A percentile compares a stretch with the other conserved stretches of the same genome.
Conservation (phyloP, 208 protist species). For the Trypanosoma theileri region DNA sequence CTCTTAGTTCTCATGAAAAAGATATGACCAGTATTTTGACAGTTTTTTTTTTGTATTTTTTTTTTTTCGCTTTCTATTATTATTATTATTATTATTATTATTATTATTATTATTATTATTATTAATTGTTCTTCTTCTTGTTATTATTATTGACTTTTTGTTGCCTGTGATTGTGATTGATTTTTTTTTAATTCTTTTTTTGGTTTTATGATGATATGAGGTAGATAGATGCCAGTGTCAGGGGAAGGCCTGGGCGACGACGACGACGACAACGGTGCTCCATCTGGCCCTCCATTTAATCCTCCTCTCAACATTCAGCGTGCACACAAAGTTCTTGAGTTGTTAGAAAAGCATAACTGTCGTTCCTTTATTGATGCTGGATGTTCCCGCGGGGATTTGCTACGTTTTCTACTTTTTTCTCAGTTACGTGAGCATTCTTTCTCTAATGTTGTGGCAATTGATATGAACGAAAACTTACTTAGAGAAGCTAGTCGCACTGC, state of each 20-base stretch:
- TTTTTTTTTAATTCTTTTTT: not conserved
- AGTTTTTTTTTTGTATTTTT: too few relatives aligned
- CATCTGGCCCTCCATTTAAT: constrained; percentile 25
- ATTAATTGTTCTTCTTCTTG: too few relatives aligned
- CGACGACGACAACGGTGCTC: not conserved
- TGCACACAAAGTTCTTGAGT: constrained; percentile 26
- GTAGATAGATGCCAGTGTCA: not conserved
- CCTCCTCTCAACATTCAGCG: constrained; percentile 54
- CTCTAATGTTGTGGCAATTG: constrained; percentile 37
- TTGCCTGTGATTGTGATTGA: not conserved
- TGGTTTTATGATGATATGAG: not conserved
- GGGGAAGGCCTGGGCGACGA: not conserved
- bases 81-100: too few relatives aligned
- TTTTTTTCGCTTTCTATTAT: too few relatives aligned
- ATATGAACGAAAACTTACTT: constrained; percentile 30
- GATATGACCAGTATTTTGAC: too few relatives aligned
- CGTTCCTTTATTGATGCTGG: constrained; percentile 49
- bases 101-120: too few relatives aligned
- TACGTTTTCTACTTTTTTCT: constrained; percentile 32
- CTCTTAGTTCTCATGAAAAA: too few relatives aligned
- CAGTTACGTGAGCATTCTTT: constrained; percentile 32
- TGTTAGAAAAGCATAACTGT: constrained; percentile 32
- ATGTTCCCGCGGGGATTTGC: constrained; percentile 40
- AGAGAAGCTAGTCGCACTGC: constrained; percentile 7
- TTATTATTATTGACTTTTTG: too few relatives aligned